Percentiles rank a stretch among this genome's conserved stretches.
These are phyloP conservation scores for Syzygium syzygioides DNA, from an alignment of 441 rosid species.

Conservation along the genomic window DNA sequence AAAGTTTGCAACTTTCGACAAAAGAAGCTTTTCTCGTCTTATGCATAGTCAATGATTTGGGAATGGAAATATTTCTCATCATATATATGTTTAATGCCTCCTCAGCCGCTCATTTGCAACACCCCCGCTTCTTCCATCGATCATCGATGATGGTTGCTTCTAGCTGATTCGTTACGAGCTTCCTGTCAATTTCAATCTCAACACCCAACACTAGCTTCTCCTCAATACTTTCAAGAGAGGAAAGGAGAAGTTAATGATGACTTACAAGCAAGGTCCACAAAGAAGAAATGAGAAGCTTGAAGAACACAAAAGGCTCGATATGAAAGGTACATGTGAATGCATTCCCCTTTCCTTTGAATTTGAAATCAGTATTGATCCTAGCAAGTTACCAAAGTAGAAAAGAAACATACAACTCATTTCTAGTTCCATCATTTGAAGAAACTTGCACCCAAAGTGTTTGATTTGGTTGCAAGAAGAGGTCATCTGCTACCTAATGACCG, in stretches of 20 bases:
- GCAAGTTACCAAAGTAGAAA: not conserved
- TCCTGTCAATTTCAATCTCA: not conserved
- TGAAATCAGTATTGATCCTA: not conserved
- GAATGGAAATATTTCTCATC: not conserved
- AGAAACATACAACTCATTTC: not conserved
- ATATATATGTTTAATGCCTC: too few species aligned
- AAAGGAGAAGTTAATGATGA: not conserved
- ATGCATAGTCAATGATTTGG: fast-evolving
- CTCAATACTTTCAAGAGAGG: not conserved
- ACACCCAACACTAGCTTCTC: not conserved
- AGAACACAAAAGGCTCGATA: not conserved
- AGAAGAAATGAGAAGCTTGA: not conserved
- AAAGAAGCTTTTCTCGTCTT: not conserved
- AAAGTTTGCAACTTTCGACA: fast-evolving
- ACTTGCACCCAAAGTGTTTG: not conserved
- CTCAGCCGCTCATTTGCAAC: not conserved
- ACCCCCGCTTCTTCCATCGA: not conserved
- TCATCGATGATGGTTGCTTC: not conserved
- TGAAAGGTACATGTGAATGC: not conserved
- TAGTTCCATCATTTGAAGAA: not conserved
- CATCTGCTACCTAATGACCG: not conserved
- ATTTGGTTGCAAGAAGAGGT: not conserved
- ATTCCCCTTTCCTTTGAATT: not conserved
- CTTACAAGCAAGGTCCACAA: not conserved
- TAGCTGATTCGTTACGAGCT: not conserved